These are phyloP conservation scores for Chalciporus piperatoides DNA, from an alignment of 1,284 basidiomycete genomes.

Conservation along the genomic window DNA sequence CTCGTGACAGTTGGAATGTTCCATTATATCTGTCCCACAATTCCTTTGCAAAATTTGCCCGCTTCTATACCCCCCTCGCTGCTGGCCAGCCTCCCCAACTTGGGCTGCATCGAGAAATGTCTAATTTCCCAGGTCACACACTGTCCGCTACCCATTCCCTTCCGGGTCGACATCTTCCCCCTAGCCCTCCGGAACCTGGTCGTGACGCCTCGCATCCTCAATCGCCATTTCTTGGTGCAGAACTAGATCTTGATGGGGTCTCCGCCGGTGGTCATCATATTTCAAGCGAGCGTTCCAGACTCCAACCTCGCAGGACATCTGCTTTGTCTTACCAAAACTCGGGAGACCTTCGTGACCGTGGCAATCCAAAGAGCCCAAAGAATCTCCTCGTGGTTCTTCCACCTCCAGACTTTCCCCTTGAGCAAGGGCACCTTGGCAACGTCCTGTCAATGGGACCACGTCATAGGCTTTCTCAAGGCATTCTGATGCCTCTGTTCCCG, in stretches of 20 bases:
- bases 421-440: slow-evolving; percentile 59
- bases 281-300: slow-evolving; percentile 30
- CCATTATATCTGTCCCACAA: slow-evolving; percentile 14
- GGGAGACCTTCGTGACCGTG: slow-evolving; percentile 47
- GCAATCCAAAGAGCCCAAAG: slow-evolving; percentile 43
- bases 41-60: too few species aligned
- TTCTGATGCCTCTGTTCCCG: slow-evolving; percentile 71
- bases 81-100: too few species aligned
- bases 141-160: slow-evolving; percentile 33
- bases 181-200: slow-evolving; percentile 56
- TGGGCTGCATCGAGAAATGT: slow-evolving; percentile 45
- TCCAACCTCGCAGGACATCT: slow-evolving; percentile 45
- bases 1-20: slow-evolving; percentile 2
- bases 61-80: too few species aligned
- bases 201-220: slow-evolving; percentile 33
- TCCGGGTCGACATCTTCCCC: slow-evolving; percentile 32
- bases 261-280: slow-evolving; percentile 10
- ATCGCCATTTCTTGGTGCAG: slow-evolving; percentile 22
- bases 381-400: slow-evolving; percentile 69
- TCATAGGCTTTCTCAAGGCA: slow-evolving; percentile 60
- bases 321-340: slow-evolving; percentile 58
- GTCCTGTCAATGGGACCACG: slow-evolving; percentile 58
- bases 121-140: slow-evolving; percentile 44
- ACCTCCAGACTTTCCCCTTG: slow-evolving; percentile 52
- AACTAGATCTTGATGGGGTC: slow-evolving; percentile 17